A percentile compares a stretch with the other conserved stretches of the same genome.
These are phyloP conservation scores for Inga leiocalycina DNA, from an alignment of 306 rosid species.

Conservation along the genomic window DNA sequence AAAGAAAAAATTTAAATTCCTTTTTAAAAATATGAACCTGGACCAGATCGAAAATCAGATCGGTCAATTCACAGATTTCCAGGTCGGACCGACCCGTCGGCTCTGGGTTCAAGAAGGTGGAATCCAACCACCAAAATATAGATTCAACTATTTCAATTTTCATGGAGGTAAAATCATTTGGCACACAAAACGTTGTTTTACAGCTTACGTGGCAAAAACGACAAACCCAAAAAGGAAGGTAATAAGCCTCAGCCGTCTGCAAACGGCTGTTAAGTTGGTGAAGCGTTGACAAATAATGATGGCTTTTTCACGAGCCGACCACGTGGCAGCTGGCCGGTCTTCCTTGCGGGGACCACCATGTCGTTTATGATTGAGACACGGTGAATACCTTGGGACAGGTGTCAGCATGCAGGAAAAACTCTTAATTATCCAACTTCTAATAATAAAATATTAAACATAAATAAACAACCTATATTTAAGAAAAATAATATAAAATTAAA, in stretches of 20 bases:
- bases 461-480: too few relatives aligned
- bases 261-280: background rate
- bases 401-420: background rate
- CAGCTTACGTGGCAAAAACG: constrained; percentile 11
- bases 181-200: background rate
- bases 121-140: too few relatives aligned
- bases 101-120: too few relatives aligned
- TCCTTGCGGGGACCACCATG: background rate
- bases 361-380: constrained; percentile 4
- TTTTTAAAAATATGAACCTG: too few relatives aligned
- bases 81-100: too few relatives aligned
- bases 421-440: background rate
- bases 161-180: background rate
- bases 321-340: background rate
- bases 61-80: too few relatives aligned
- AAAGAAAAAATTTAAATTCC: too few relatives aligned
- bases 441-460: background rate
- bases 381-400: background rate
- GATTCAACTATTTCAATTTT: background rate
- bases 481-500: background rate
- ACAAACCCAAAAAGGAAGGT: background rate
- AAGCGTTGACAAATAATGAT: constrained; percentile 9
- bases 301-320: background rate
- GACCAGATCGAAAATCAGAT: too few relatives aligned
- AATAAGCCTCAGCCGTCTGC: background rate